These are phyloP conservation scores for Tilletia indica DNA, from an alignment of 1,284 basidiomycete genomes.

Conservation along the genomic window DNA sequence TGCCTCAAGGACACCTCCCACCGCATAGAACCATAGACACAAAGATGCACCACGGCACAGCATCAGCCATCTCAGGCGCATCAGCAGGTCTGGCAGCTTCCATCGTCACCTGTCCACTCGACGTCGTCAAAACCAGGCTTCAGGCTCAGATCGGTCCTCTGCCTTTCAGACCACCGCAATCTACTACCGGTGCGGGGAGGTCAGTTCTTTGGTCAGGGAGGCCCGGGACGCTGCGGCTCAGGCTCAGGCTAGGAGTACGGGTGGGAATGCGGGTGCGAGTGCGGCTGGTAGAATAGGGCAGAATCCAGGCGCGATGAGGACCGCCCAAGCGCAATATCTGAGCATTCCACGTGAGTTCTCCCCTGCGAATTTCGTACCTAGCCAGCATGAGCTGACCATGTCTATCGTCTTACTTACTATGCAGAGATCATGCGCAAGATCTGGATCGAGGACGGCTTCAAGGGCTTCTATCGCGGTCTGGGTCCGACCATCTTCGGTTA, in stretches of 20 bases:
- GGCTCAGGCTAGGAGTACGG: background rate
- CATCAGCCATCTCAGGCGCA: conserved; percentile 58
- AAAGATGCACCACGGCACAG: conserved; percentile 15
- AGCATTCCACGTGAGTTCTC: conserved; percentile 15
- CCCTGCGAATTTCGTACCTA: background rate
- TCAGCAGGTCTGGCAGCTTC: conserved; percentile 80
- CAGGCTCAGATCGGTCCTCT: conserved; percentile 70
- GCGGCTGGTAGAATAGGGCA: too few species aligned
- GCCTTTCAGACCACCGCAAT: background rate
- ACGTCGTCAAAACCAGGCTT: conserved; percentile 94
- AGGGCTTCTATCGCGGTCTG: conserved; percentile 53
- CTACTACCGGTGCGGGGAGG: too few species aligned
- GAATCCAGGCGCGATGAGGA: too few species aligned
- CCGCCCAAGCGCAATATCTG: background rate
- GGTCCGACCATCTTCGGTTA: conserved; percentile 54
- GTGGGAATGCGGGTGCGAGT: too few species aligned
- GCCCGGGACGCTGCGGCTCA: background rate
- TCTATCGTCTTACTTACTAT: background rate
- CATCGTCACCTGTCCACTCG: conserved; percentile 91
- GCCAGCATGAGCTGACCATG: background rate
- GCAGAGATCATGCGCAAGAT: conserved; percentile 35
- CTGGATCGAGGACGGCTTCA: conserved; percentile 46
- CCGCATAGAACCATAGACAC: background rate
- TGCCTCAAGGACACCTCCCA: too few species aligned
- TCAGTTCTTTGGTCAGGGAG: background rate